phyloP scores from a whole-genome alignment of 2,329 filamentous ascomycete species.

The Penicillium sp. region DNA sequence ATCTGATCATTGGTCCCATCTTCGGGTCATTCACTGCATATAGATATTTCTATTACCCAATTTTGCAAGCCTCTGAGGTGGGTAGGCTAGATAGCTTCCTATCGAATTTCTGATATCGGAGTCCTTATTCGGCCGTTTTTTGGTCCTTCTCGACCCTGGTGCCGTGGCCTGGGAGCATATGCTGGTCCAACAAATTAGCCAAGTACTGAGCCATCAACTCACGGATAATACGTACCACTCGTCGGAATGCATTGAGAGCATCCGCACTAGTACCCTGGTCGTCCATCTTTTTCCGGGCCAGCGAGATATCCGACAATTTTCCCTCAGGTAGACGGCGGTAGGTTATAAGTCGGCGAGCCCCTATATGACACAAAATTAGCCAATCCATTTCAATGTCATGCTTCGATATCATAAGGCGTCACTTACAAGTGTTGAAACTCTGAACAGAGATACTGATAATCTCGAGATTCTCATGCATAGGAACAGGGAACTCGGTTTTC shows the following conservation, averaged over 20 bases:
- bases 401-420: conserved; percentile 19
- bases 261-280: conserved; percentile 55
- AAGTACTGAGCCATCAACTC: neutral
- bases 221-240: conserved; percentile 41
- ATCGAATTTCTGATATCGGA: neutral
- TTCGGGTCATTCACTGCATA: neutral
- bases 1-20: neutral
- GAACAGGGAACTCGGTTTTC: conserved; percentile 72
- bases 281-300: conserved; percentile 37
- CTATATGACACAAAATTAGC: conserved; percentile 43
- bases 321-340: conserved; percentile 70
- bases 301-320: conserved; percentile 34
- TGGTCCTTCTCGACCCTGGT: neutral
- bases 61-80: neutral
- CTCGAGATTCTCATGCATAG: conserved; percentile 72
- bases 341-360: conserved; percentile 85
- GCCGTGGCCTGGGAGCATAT: conserved; percentile 11
- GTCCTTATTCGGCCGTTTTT: neutral
- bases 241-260: conserved; percentile 67
- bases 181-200: conserved; percentile 4
- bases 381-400: neutral
- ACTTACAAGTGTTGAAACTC: conserved; percentile 79
- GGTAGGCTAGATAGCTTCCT: neutral
- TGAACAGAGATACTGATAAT: conserved; percentile 78
- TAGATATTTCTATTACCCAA: neutral